These are phyloP conservation scores for Fusarium oxysporum DNA, from an alignment of 2,329 filamentous ascomycete genomes.

Conservation along the genomic window DNA sequence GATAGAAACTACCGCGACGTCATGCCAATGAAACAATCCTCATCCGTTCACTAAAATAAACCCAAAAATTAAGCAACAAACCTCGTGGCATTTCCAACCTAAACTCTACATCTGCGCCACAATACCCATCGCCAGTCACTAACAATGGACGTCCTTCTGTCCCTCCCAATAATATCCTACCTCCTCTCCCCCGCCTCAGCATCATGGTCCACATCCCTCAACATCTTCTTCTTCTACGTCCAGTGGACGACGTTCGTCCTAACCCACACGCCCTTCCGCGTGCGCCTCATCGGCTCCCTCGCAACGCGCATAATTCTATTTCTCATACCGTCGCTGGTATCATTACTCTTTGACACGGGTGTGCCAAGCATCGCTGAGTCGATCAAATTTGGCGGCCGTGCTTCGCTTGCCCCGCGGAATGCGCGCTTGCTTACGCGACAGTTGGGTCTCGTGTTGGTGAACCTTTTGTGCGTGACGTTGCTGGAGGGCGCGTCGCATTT, in stretches of 20 bases:
- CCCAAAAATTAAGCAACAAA: background rate
- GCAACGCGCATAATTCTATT: conserved; percentile 77
- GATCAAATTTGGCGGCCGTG: conserved; percentile 74
- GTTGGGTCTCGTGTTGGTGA: conserved; percentile 58
- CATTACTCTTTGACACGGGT: conserved; percentile 77
- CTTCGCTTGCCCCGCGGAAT: conserved; percentile 61
- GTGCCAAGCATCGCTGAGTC: conserved; percentile 75
- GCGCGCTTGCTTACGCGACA: conserved; percentile 50
- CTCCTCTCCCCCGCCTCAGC: conserved; percentile 70
- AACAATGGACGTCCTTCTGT: conserved; percentile 74
- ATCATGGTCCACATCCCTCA: conserved; percentile 82
- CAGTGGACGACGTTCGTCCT: conserved; percentile 88
- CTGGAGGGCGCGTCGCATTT: conserved; percentile 58
- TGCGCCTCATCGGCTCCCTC: conserved; percentile 79
- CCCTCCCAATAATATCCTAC: conserved; percentile 78
- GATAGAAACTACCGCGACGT: conserved; percentile 24
- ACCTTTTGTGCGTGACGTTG: conserved; percentile 58
- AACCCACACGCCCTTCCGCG: conserved; percentile 77
- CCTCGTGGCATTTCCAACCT: background rate
- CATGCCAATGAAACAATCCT: conserved; percentile 17
- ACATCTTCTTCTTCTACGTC: conserved; percentile 89
- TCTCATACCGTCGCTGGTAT: conserved; percentile 77
- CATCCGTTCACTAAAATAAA: background rate
- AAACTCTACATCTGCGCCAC: conserved; percentile 13
- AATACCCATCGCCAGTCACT: conserved; percentile 9